Conservation (phyloP, 2,329 filamentous ascomycete genomes). For the Rosellinia necatrix region DNA sequence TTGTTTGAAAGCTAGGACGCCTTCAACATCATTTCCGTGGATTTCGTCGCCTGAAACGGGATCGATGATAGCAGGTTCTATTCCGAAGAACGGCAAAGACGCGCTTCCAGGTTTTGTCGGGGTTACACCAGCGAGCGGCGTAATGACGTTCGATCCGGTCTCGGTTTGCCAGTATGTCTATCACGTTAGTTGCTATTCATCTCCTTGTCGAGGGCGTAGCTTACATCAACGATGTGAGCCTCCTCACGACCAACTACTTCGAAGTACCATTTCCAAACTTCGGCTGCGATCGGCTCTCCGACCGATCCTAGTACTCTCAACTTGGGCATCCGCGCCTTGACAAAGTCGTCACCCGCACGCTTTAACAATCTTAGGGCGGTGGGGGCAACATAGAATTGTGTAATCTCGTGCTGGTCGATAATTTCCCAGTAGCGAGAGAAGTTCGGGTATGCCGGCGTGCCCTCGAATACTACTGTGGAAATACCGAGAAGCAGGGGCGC, state of each 20-base stretch:
- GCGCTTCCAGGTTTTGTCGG: constrained; percentile 97
- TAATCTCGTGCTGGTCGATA: constrained; percentile 91
- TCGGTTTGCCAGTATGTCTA: constrained; percentile 99
- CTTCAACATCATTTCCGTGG: constrained; percentile 94
- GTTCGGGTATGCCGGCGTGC: constrained; percentile 94
- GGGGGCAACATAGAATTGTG: constrained; percentile 97
- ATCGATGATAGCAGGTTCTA: constrained; percentile 97
- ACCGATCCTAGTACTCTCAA: constrained; percentile 92
- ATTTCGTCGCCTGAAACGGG: constrained; percentile 94
- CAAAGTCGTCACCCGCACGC: constrained; percentile 90
- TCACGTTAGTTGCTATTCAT: constrained; percentile 24
- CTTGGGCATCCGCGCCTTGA: constrained; percentile 86
- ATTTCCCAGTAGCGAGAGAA: constrained; percentile 99
- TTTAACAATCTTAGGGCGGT: constrained; percentile 92
- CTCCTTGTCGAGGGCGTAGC: constrained; percentile 44
- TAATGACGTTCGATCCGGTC: constrained; percentile 95
- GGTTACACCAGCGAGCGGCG: constrained; percentile 88
- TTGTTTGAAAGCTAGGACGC: constrained; percentile 95
- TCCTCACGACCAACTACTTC: constrained; percentile 92
- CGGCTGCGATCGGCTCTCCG: constrained; percentile 94
- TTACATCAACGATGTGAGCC: constrained; percentile 90
- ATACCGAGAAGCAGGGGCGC: constrained; percentile 91
- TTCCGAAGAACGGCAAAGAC: constrained; percentile 96
- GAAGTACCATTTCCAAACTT: constrained; percentile 99
- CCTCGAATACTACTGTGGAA: constrained; percentile 95